Conservation (phyloP, 768 basidiomycete genomes). For the Kwoniella sp. region DNA sequence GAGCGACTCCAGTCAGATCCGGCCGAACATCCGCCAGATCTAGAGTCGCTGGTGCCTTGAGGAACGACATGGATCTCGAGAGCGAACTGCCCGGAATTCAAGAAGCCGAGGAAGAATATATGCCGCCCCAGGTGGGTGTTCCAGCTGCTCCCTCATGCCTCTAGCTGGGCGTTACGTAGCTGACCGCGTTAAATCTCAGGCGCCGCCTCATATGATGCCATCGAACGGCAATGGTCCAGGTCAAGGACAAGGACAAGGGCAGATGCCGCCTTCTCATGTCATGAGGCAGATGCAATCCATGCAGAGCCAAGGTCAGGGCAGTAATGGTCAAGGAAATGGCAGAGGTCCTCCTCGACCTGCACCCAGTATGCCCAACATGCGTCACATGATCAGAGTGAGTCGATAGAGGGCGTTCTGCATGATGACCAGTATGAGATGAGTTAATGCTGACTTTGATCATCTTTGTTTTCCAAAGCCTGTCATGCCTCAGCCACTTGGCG, state of each 20-base stretch:
- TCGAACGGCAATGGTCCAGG: slow-evolving; percentile 4
- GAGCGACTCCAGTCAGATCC: slow-evolving; percentile 16
- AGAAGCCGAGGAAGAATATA: slow-evolving; percentile 34
- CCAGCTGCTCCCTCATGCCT: neutral
- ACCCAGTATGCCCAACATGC: slow-evolving; percentile 41
- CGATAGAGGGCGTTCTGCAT: too few species aligned
- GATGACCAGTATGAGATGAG: too few species aligned
- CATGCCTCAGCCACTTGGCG: slow-evolving; percentile 42
- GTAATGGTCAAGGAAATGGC: neutral
- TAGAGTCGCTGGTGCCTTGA: slow-evolving; percentile 45
- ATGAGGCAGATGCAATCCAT: slow-evolving; percentile 6
- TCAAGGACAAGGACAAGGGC: too few species aligned
- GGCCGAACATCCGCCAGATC: slow-evolving; percentile 25
- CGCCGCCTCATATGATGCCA: slow-evolving; percentile 20
- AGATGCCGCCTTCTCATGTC: slow-evolving; percentile 13
- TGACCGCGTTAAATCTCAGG: slow-evolving; percentile 4
- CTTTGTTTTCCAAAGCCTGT: too few species aligned
- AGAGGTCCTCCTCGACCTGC: slow-evolving; percentile 25
- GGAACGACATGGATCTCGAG: slow-evolving; percentile 42
- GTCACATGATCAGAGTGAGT: slow-evolving; percentile 32
- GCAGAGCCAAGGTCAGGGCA: neutral
- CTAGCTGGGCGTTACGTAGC: neutral
- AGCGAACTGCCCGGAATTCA: slow-evolving; percentile 43
- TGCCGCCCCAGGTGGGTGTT: slow-evolving; percentile 12
- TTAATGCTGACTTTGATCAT: too few species aligned